Percentiles rank a stretch among this genome's conserved stretches.
These are phyloP conservation scores for Solanum rostratum DNA, from an alignment of 257 asterid genomes.

Conservation along the genomic window DNA sequence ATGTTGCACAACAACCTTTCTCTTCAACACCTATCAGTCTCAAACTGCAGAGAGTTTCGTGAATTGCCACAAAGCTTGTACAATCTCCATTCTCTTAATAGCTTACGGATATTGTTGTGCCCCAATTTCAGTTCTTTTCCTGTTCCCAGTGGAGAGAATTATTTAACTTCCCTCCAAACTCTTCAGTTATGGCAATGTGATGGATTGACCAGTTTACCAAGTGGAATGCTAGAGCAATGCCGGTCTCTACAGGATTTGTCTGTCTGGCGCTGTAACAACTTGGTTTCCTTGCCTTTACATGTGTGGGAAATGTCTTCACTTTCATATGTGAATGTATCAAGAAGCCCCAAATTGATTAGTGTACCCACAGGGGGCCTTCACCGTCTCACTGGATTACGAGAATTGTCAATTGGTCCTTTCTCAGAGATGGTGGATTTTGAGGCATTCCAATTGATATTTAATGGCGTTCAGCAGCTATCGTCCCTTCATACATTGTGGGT, in stretches of 20 bases:
- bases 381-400: background rate
- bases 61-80: constrained; percentile 5
- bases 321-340: accelerated
- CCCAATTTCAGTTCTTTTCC: background rate
- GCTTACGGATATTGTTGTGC: accelerated
- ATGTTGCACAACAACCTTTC: background rate
- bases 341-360: background rate
- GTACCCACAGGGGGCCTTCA: background rate
- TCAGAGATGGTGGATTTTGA: background rate
- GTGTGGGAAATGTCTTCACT: background rate
- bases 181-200: background rate
- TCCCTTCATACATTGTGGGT: background rate
- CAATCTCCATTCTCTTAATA: background rate
- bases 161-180: background rate
- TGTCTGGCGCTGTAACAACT: background rate
- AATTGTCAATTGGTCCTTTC: background rate
- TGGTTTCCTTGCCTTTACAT: background rate
- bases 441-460: background rate
- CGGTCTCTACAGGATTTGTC: accelerated
- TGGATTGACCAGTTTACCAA: background rate
- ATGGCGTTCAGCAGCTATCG: background rate
- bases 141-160: background rate
- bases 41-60: background rate
- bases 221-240: background rate
- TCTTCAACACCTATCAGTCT: background rate